Conservation (phyloP, 2,329 filamentous ascomycete species). For the Fusarium dimerum region DNA sequence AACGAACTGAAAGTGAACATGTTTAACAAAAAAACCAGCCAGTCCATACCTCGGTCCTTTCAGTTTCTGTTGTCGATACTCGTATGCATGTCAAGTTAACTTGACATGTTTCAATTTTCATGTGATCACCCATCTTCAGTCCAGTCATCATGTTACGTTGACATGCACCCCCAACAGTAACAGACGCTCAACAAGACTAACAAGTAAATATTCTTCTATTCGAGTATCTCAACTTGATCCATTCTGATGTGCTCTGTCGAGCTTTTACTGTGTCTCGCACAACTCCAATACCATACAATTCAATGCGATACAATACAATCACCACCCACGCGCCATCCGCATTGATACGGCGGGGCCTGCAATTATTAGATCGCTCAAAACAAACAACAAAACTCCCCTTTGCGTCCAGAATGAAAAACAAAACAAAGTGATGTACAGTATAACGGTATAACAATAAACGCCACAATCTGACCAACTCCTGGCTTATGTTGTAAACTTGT, state of each 20-base stretch:
- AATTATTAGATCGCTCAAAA: background rate
- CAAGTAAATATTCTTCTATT: background rate
- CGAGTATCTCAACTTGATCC: constrained; percentile 1
- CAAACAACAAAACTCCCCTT: background rate
- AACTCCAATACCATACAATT: background rate
- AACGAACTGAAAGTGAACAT: constrained; percentile 18
- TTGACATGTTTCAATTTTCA: too few relatives aligned
- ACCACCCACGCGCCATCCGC: background rate
- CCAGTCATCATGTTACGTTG: background rate
- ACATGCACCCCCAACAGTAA: constrained; percentile 2
- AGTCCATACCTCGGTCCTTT: too few relatives aligned
- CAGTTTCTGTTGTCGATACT: too few relatives aligned
- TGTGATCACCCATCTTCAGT: background rate
- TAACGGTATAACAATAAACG: constrained; percentile 11
- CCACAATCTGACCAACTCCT: constrained; percentile 23
- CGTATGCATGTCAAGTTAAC: too few relatives aligned
- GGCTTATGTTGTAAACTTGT: constrained; percentile 7
- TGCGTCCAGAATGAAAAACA: background rate
- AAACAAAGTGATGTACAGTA: constrained; percentile 11
- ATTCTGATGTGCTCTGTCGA: background rate
- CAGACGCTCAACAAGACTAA: constrained; percentile 4
- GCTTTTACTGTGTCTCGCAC: background rate
- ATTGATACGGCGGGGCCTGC: background rate
- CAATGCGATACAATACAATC: background rate
- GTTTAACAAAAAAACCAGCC: constrained; percentile 1